A percentile compares a stretch with the other conserved stretches of the same genome.
Conservation (phyloP, 148 eudicot genomes). For the Nyssa sinensis region DNA sequence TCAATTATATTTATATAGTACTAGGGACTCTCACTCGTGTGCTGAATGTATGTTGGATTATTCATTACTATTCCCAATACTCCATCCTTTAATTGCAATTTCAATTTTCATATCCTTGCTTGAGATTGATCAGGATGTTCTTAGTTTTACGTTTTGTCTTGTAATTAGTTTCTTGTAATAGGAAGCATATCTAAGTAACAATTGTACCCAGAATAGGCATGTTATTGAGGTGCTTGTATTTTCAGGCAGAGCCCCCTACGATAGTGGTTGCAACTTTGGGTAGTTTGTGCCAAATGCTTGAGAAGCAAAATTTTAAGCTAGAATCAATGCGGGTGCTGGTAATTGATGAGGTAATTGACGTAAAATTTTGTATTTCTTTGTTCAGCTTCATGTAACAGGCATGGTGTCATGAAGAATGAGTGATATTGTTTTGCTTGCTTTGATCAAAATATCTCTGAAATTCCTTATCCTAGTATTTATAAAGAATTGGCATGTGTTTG, state of each 20-base stretch:
- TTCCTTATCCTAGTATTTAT: background rate
- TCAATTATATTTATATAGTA: too few species aligned
- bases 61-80: background rate
- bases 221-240: background rate
- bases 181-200: background rate
- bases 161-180: slow-evolving; percentile 5
- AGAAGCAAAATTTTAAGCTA: slow-evolving; percentile 66
- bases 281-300: slow-evolving; percentile 89
- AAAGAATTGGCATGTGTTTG: background rate
- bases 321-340: slow-evolving; percentile 65
- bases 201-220: background rate
- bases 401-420: background rate
- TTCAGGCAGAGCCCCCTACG: slow-evolving; percentile 90
- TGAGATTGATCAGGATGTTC: slow-evolving; percentile 2
- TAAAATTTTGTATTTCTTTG: background rate
- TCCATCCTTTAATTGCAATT: background rate
- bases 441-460: background rate
- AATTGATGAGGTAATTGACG: slow-evolving; percentile 75
- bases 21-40: background rate
- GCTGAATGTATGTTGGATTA: background rate
- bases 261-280: slow-evolving; percentile 82
- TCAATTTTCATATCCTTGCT: background rate
- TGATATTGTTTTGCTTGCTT: background rate
- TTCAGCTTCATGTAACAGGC: background rate
- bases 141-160: background rate